phyloP scores from a whole-genome alignment of 148 eudicot genomes.

The Arctostaphylos glauca region DNA sequence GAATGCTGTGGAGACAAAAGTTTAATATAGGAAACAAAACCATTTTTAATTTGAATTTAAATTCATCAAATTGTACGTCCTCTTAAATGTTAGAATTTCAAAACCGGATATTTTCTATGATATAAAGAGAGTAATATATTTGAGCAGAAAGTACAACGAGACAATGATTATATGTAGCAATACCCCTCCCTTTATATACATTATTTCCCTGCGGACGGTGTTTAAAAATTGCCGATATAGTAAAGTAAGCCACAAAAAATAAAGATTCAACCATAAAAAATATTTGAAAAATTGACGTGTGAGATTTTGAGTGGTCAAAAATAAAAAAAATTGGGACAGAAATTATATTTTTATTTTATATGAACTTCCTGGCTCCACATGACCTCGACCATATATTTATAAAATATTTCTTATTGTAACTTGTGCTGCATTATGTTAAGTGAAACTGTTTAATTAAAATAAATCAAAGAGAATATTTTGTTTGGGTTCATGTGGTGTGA shows the following conservation, averaged over 20 bases:
- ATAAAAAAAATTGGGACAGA: background rate
- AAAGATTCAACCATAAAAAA: background rate
- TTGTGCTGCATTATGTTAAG: conserved; percentile 15
- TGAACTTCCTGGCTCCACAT: conserved; percentile 7
- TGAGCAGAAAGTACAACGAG: background rate
- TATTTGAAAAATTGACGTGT: background rate
- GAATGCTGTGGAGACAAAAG: background rate
- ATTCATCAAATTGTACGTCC: background rate
- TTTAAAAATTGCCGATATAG: background rate
- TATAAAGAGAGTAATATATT: background rate
- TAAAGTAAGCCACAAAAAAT: background rate
- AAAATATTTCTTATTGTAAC: conserved; percentile 9
- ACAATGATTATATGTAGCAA: background rate
- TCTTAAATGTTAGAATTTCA: background rate
- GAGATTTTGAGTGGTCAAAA: background rate
- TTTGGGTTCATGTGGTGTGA: conserved; percentile 15
- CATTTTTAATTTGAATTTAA: background rate
- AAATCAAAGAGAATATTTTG: background rate
- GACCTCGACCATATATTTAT: background rate
- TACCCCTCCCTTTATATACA: background rate
- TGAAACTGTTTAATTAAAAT: background rate
- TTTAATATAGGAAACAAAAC: background rate
- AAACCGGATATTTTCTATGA: no score
- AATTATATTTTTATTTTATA: background rate
- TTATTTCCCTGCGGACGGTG: background rate